phyloP scores from a whole-genome alignment of 805 yeast species.

The Kodamaea restingae region DNA sequence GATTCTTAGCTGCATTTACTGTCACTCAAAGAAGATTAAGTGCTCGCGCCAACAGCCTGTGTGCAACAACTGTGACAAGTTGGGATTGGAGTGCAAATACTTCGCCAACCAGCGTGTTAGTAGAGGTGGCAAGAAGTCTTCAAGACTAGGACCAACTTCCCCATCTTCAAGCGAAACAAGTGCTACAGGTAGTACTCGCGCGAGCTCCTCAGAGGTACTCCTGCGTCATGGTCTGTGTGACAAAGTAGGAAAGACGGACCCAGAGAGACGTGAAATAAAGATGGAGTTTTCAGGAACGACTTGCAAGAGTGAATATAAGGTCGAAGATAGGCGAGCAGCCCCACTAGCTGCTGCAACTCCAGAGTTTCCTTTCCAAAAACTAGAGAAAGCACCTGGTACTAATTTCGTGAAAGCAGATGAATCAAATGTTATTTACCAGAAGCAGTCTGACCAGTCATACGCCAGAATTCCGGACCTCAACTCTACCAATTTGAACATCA shows the following conservation, averaged over 20 bases:
- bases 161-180: not conserved
- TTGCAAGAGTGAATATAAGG: too few relatives aligned
- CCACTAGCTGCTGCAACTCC: too few relatives aligned
- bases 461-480: too few relatives aligned
- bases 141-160: conserved; percentile 6
- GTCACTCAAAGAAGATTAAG: conserved; percentile 59
- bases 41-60: conserved; percentile 58
- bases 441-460: too few relatives aligned
- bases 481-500: too few relatives aligned
- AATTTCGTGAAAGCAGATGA: too few relatives aligned
- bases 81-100: conserved; percentile 48
- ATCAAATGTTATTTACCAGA: too few relatives aligned
- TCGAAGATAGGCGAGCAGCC: too few relatives aligned
- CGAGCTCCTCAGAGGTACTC: conserved; percentile 1
- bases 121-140: conserved; percentile 34
- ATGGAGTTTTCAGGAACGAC: too few relatives aligned
- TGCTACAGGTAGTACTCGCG: conserved; percentile 1
- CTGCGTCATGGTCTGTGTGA: not conserved
- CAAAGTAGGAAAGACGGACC: not conserved
- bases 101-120: conserved; percentile 56
- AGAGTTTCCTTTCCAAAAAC: too few relatives aligned
- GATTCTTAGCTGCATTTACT: conserved; percentile 53
- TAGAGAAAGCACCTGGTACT: too few relatives aligned
- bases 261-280: too few relatives aligned
- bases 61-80: conserved; percentile 51